Conservation (phyloP, 495 filamentous ascomycete species). For the Neurospora sublineolata region DNA sequence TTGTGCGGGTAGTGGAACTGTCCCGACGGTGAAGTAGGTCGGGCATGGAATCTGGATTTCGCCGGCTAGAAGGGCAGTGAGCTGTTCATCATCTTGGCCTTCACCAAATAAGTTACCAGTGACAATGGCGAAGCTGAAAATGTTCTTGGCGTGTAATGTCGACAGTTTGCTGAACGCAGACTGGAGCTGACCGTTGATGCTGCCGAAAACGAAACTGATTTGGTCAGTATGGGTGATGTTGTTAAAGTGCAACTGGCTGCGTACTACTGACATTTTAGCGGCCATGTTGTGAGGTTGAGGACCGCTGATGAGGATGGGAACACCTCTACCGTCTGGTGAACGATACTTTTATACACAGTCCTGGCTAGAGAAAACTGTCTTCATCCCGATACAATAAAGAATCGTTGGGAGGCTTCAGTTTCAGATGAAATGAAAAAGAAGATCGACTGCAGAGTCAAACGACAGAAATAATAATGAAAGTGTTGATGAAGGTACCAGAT, state of each 20-base stretch:
- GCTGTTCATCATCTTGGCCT: conserved; percentile 41
- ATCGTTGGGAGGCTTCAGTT: background rate
- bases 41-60: conserved; percentile 61
- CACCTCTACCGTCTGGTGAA: background rate
- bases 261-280: conserved; percentile 23
- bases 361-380: background rate
- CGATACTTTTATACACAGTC: background rate
- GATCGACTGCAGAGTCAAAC: background rate
- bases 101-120: conserved; percentile 71
- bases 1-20: conserved; percentile 48
- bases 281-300: conserved; percentile 10
- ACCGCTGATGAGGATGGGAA: background rate
- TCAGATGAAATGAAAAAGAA: background rate
- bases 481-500: background rate
- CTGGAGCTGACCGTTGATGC: conserved; percentile 60
- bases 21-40: conserved; percentile 78
- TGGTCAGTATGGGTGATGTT: conserved; percentile 22
- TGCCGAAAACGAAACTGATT: conserved; percentile 66
- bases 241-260: conserved; percentile 1
- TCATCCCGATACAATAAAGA: background rate
- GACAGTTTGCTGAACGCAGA: conserved; percentile 67
- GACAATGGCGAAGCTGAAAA: conserved; percentile 73
- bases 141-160: conserved; percentile 70
- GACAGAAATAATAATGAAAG: background rate
- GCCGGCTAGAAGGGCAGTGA: conserved; percentile 56